These are phyloP conservation scores for Madurella mycetomatis DNA, from an alignment of 2,329 filamentous ascomycete genomes.

Conservation along the genomic window DNA sequence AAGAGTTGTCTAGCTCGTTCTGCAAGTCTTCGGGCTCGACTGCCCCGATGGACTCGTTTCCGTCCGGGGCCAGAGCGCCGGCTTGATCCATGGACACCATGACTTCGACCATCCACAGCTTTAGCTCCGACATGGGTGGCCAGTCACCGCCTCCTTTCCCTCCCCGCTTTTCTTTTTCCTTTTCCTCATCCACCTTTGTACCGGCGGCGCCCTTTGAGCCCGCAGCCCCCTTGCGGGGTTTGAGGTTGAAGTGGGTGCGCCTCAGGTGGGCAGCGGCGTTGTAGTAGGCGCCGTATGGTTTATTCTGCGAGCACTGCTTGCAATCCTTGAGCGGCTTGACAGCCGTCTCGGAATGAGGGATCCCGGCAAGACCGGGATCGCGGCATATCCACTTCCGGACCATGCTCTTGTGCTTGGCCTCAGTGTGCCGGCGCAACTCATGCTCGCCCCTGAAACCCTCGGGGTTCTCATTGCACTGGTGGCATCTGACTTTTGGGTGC, in stretches of 20 bases:
- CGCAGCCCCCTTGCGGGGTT: constrained; percentile 38
- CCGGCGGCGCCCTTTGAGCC: constrained; percentile 22
- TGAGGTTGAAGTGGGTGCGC: constrained; percentile 78
- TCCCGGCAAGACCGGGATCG: constrained; percentile 43
- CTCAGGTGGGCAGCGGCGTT: constrained; percentile 90
- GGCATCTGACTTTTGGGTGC: constrained; percentile 68
- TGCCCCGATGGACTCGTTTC: constrained; percentile 29
- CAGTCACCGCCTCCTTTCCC: constrained; percentile 52
- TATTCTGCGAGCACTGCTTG: constrained; percentile 73
- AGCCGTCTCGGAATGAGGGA: constrained; percentile 42
- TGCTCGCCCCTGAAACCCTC: constrained; percentile 83
- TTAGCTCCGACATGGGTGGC: constrained; percentile 54
- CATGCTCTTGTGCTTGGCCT: constrained; percentile 56
- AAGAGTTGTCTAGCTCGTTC: constrained; percentile 18
- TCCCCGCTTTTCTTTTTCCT: constrained; percentile 47
- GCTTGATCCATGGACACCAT: constrained; percentile 40
- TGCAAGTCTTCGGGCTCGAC: constrained; percentile 26
- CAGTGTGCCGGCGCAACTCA: constrained; percentile 66
- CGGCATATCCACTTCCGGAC: constrained; percentile 57
- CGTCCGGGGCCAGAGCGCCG: constrained; percentile 33
- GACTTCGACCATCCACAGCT: constrained; percentile 57
- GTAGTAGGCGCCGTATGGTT: constrained; percentile 87
- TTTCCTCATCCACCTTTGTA: constrained; percentile 31
- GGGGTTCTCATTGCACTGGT: constrained; percentile 64
- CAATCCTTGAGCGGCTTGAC: constrained; percentile 69